Evolutionary conservation across 208 protist genomes (phyloP), one percentile per base, ranked within the genome.

Genomic region (Crithidia sp.): DNA sequence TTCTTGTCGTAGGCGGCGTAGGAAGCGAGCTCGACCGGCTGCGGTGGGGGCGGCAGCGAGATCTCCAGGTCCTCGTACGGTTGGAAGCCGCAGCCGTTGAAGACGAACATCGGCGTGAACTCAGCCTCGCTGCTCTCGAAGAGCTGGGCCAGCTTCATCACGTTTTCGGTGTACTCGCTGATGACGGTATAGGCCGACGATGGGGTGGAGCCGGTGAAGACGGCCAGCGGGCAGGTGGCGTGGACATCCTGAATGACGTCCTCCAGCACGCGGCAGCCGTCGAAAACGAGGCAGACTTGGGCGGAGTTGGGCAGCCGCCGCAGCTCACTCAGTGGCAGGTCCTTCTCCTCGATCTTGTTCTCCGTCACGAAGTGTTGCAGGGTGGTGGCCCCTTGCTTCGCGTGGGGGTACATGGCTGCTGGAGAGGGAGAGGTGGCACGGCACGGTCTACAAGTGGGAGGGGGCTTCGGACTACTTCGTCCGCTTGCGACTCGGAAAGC

Each of bases 221-320:
- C 86, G 52, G 90, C 77, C 54, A 92, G 73, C 9, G 80, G 78
- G 52, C 85, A 82, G 4, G 79, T 75, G 37, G 76, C 72, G 36
- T 86, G 84, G 52, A 96, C 85, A 14, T 80, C 68, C 39, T 86
- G 67, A n/a, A 84, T 86, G 57, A 94, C 82, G 8, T 89, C 77
- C 47, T 95, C 86, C 58, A 96, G 82, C 55, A 96, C 71, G 62
- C 87, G 92, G 72, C 81, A 88, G n/a, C 92, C 92, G 74, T 96
- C 92, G 43, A 95, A 85, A 1, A 73, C 88, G 40, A 96, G 67
- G 28, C 76, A 76, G 7, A 96, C 81, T 14, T 85, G 47, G 50
- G 87, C 86, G 6, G 77, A 85, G 45, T 79, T 84, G 7, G 85
- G 76, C 37, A 92, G 61, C 57, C 74, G 67, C 19, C 60, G 71